Percentiles rank a stretch among this genome's conserved stretches.
These are phyloP conservation scores for Fusarium udum DNA, from an alignment of 2,329 filamentous ascomycete genomes.

Conservation along the genomic window DNA sequence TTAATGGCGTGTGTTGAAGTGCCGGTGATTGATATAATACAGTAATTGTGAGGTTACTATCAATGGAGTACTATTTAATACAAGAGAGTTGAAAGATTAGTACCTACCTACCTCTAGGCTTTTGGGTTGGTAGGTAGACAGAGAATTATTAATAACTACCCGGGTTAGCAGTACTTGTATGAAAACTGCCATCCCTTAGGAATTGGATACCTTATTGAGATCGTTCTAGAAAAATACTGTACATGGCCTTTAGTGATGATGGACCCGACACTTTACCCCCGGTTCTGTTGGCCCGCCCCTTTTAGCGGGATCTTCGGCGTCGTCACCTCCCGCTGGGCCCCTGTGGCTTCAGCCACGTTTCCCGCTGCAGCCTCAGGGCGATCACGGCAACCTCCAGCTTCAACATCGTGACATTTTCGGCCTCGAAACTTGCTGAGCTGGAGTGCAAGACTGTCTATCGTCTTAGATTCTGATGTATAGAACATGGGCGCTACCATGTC, in stretches of 20 bases:
- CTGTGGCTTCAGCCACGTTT: conserved; percentile 32
- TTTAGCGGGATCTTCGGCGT: conserved; percentile 37
- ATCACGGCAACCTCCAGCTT: conserved; percentile 13
- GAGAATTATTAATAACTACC: background rate
- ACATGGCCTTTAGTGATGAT: background rate
- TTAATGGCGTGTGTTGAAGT: background rate
- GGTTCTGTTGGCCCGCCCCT: conserved; percentile 14
- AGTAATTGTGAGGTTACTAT: background rate
- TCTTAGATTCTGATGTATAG: background rate
- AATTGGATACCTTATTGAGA: background rate
- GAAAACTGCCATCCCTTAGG: background rate
- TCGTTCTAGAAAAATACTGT: background rate
- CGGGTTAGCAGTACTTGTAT: background rate
- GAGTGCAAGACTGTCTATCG: background rate
- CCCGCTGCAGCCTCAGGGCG: conserved; percentile 16
- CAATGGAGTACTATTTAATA: background rate
- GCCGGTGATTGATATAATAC: background rate
- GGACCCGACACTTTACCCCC: background rate
- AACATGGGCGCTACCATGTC: conserved; percentile 49
- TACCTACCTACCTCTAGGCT: background rate
- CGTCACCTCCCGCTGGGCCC: conserved; percentile 22
- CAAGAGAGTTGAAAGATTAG: background rate
- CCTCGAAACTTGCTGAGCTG: background rate
- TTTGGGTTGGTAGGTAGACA: background rate
- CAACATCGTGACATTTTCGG: conserved; percentile 15